Percentiles rank a stretch among this genome's conserved stretches.
These are phyloP conservation scores for Boeremia lycopersici DNA, from an alignment of 2,329 filamentous ascomycete species.

Conservation along the genomic window DNA sequence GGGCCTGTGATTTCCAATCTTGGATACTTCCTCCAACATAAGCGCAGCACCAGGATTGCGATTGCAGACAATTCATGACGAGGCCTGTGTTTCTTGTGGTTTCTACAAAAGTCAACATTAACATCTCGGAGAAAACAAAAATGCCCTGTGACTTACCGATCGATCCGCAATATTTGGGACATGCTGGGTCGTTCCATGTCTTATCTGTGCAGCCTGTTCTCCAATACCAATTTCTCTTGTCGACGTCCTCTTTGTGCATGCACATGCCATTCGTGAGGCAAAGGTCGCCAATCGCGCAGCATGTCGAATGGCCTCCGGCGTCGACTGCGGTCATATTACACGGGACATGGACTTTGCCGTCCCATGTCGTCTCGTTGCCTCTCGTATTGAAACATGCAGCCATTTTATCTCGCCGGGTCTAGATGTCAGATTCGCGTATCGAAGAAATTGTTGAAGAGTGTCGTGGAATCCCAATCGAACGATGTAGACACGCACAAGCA, in stretches of 20 bases:
- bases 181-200: constrained; percentile 15
- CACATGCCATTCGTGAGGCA: constrained; percentile 22
- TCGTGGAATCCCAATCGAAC: too few species aligned
- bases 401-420: not conserved
- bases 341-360: constrained; percentile 2
- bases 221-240: constrained; percentile 16
- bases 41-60: constrained; percentile 1
- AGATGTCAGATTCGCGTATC: not conserved
- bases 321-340: constrained; percentile 18
- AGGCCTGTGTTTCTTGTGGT: not conserved
- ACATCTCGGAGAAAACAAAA: too few species aligned
- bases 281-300: constrained; percentile 12
- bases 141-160: constrained; percentile 2
- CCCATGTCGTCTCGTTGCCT: not conserved
- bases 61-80: constrained; percentile 12
- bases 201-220: constrained; percentile 18
- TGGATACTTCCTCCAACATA: constrained; percentile 2
- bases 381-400: not conserved
- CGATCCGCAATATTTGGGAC: constrained; percentile 9
- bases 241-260: not conserved
- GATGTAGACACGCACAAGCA: not conserved
- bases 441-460: not conserved
- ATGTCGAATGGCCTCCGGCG: constrained; percentile 15
- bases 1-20: not conserved
- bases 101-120: not conserved